These are phyloP conservation scores for Pyrenophora tritici-repentis DNA, from an alignment of 2,329 filamentous ascomycete species.

Conservation along the genomic window DNA sequence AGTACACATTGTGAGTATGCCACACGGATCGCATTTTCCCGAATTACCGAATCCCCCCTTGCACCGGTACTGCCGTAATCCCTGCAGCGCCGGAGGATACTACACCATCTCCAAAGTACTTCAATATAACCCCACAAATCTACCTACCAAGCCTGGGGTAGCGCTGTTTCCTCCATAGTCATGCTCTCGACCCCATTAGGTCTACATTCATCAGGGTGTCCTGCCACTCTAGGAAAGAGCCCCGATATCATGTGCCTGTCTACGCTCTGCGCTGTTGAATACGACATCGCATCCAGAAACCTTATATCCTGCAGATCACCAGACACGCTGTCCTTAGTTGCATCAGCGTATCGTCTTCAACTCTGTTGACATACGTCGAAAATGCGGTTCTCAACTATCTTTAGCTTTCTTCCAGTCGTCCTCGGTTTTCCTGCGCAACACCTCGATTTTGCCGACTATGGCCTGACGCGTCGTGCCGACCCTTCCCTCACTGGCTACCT, in stretches of 20 bases:
- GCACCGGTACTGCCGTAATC: too few relatives aligned
- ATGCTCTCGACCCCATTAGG: background rate
- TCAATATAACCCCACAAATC: constrained; percentile 13
- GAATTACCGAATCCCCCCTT: constrained; percentile 9
- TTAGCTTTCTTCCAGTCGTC: constrained; percentile 15
- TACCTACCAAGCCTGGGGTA: background rate
- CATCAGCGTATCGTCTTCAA: background rate
- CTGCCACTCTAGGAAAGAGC: background rate
- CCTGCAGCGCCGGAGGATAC: background rate
- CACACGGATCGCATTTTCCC: background rate
- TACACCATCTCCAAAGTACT: constrained; percentile 1
- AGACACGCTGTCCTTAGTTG: too few relatives aligned
- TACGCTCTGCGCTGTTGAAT: background rate
- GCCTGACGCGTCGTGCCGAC: constrained; percentile 29
- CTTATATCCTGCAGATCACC: too few relatives aligned
- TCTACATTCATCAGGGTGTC: background rate
- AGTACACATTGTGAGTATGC: too few relatives aligned
- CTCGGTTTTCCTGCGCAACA: constrained; percentile 23
- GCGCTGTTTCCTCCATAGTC: background rate
- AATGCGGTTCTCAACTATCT: constrained; percentile 23
- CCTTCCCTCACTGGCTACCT: constrained; percentile 57
- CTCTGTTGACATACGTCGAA: background rate
- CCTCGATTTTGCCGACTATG: constrained; percentile 27
- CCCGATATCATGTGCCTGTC: background rate
- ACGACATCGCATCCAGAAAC: too few relatives aligned